Percentiles rank a stretch among this genome's conserved stretches.
Conservation (phyloP, 208 protist species). For the Wallacemonas sp. region DNA sequence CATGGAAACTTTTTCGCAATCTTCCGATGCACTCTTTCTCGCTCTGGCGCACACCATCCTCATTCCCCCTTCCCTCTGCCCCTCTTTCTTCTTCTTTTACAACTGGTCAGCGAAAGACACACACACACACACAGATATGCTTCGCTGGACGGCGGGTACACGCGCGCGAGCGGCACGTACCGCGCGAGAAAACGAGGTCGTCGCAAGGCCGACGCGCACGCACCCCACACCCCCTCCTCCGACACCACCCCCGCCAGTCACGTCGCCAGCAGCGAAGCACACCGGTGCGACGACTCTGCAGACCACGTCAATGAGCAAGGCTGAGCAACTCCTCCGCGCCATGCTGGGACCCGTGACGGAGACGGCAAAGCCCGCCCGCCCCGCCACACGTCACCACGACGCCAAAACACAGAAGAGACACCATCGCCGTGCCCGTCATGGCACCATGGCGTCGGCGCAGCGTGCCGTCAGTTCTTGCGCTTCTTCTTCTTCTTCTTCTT, state of each 20-base stretch:
- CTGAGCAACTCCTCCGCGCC: slow-evolving; percentile 3
- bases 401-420: not conserved
- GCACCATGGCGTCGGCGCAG: too few species aligned
- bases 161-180: slow-evolving; percentile 25
- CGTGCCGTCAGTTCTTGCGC: too few species aligned
- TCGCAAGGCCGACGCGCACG: slow-evolving; percentile 1
- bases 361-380: not conserved
- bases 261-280: too few species aligned
- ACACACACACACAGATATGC: slow-evolving; percentile 20
- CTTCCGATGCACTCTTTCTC: too few species aligned
- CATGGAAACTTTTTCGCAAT: too few species aligned
- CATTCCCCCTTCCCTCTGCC: too few species aligned
- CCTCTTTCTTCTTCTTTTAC: not conserved
- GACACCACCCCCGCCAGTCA: not conserved
- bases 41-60: too few species aligned
- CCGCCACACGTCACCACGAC: not conserved
- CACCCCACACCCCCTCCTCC: slow-evolving; percentile 2
- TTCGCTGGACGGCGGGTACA: slow-evolving; percentile 42
- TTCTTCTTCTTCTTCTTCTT: not conserved
- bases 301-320: not conserved
- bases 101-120: not conserved
- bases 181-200: not conserved
- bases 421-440: too few species aligned
- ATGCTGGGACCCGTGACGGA: too few species aligned
- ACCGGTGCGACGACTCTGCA: too few species aligned